Evolutionary conservation across 1,284 basidiomycete species (phyloP).

Genomic region (Jaminaea rosea): DNA sequence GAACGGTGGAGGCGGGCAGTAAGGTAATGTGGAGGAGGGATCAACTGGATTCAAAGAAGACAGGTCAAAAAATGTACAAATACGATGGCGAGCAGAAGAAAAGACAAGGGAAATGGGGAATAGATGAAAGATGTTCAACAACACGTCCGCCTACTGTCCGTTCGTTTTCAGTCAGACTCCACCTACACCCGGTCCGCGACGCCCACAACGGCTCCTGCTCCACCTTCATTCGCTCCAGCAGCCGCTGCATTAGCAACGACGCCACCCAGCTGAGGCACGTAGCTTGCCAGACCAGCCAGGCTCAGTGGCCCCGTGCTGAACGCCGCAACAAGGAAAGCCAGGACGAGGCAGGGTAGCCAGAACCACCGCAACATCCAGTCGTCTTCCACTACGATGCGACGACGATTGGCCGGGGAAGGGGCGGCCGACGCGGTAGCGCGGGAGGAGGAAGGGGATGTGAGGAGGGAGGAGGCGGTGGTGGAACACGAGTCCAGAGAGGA

Average conservation of each 20-base stretch:
- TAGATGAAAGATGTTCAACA: too few relatives aligned
- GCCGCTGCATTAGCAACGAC: not conserved
- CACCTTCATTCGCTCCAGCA: not conserved
- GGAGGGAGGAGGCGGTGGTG: too few relatives aligned
- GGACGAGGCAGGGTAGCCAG: not conserved
- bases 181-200: not conserved
- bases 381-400: not conserved
- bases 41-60: too few relatives aligned
- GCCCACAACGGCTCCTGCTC: not conserved
- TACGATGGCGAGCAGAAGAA: too few relatives aligned
- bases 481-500: not conserved
- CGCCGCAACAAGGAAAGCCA: not conserved
- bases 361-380: slow-evolving; percentile 2
- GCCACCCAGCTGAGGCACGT: not conserved
- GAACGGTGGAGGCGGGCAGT: too few relatives aligned
- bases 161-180: too few relatives aligned
- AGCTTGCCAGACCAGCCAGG: not conserved
- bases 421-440: not conserved
- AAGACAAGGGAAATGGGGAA: not conserved
- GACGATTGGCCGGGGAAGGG: not conserved
- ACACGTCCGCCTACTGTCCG: too few relatives aligned
- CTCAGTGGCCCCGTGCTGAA: not conserved
- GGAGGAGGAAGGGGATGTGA: not conserved
- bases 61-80: not conserved
- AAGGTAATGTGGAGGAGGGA: too few relatives aligned